Conservation (phyloP, 306 rosid genomes). For the Vigna mungo region DNA sequence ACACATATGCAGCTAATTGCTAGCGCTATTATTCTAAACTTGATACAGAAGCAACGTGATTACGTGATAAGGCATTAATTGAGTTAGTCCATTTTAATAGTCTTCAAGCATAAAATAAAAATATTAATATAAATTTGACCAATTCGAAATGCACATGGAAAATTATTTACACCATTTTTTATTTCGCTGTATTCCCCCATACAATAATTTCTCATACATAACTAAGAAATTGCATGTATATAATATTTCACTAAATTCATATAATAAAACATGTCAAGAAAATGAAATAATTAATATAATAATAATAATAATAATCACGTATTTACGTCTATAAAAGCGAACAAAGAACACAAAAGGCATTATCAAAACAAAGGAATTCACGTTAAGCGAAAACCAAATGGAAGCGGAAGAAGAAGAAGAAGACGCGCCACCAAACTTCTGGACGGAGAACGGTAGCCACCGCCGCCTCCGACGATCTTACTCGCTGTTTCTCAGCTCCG, state of each 20-base stretch:
- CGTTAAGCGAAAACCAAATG: conserved; percentile 33
- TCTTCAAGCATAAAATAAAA: conserved; percentile 26
- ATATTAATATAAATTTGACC: conserved; percentile 2
- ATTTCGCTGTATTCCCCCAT: too few species aligned
- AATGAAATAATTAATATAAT: too few species aligned
- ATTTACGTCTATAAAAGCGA: neutral
- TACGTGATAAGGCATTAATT: conserved; percentile 37
- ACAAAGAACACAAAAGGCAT: neutral
- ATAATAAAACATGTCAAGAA: too few species aligned
- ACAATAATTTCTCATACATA: too few species aligned
- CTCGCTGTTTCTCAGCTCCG: conserved; percentile 61
- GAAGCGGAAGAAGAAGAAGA: conserved; percentile 56
- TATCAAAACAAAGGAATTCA: too few species aligned
- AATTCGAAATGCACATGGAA: neutral
- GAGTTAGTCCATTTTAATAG: conserved; percentile 30
- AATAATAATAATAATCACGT: neutral
- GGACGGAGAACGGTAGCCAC: conserved; percentile 55
- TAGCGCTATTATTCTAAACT: neutral
- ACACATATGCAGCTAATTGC: neutral
- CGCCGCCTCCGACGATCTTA: conserved; percentile 59
- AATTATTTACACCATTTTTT: too few species aligned
- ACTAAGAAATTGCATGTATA: neutral
- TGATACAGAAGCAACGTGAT: conserved; percentile 27
- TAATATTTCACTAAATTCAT: too few species aligned
- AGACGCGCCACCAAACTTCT: conserved; percentile 56